Percentiles rank a stretch among this genome's conserved stretches.
Conservation (phyloP, 371 early-diverging fungal species). For the Dichotomocladium elegans region DNA sequence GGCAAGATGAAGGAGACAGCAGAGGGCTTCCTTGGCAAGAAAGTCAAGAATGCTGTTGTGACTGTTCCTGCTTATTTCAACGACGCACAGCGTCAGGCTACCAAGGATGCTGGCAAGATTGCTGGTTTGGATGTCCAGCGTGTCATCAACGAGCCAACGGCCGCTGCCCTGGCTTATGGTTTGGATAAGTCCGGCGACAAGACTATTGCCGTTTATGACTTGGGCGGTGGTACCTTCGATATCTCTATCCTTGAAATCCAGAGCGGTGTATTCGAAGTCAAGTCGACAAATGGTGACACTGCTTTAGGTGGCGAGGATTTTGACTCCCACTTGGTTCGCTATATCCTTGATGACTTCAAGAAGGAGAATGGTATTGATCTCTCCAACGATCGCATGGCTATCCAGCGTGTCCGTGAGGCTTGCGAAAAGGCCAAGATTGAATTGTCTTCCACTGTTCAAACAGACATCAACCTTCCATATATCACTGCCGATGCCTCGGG, state of each 20-base stretch:
- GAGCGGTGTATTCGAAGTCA: constrained; percentile 98
- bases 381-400: constrained; percentile 82
- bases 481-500: constrained; percentile 91
- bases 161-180: constrained; percentile 98
- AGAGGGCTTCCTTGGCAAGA: constrained; percentile 80
- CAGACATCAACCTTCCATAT: constrained; percentile 95
- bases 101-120: constrained; percentile 97
- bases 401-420: constrained; percentile 95
- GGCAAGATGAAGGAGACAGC: constrained; percentile 91
- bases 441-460: constrained; percentile 88
- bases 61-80: constrained; percentile 89
- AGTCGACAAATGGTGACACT: constrained; percentile 96
- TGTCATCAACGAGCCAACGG: constrained; percentile 99
- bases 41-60: constrained; percentile 89
- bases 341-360: constrained; percentile 85
- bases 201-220: constrained; percentile 97
- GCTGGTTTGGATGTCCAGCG: constrained; percentile 96
- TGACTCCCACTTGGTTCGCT: constrained; percentile 84
- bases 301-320: constrained; percentile 99
- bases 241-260: constrained; percentile 97
- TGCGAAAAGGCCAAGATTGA: constrained; percentile 99
- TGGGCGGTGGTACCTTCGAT: constrained; percentile 99
- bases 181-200: constrained; percentile 91
- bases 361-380: constrained; percentile 73
- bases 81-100: constrained; percentile 98